Evolutionary conservation across 495 filamentous ascomycete species (phyloP).

Genomic region (Letharia columbiana): DNA sequence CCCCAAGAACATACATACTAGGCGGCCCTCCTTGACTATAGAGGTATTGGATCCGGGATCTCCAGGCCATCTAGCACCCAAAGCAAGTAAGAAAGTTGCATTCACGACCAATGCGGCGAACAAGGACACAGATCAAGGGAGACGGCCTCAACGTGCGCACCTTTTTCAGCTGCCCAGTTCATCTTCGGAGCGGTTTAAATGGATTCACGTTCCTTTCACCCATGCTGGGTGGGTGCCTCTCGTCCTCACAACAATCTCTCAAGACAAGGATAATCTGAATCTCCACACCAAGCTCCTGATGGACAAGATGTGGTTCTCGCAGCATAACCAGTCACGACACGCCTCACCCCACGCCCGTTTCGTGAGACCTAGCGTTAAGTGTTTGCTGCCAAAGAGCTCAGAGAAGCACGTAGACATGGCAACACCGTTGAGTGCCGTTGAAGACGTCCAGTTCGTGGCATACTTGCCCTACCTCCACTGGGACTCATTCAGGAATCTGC

Average conservation of each 20-base stretch:
- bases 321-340: conserved; percentile 41
- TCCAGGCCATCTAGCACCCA: neutral
- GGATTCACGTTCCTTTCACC: conserved; percentile 60
- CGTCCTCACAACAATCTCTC: conserved; percentile 33
- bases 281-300: conserved; percentile 46
- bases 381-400: conserved; percentile 24
- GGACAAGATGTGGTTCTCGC: conserved; percentile 38
- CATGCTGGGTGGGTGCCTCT: conserved; percentile 58
- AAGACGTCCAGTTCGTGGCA: conserved; percentile 34
- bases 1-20: conserved; percentile 11
- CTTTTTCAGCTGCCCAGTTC: conserved; percentile 37
- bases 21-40: conserved; percentile 22
- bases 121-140: conserved; percentile 26
- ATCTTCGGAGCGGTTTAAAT: conserved; percentile 46
- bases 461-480: conserved; percentile 54
- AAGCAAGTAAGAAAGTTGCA: conserved; percentile 7
- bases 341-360: conserved; percentile 40
- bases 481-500: conserved; percentile 54
- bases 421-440: conserved; percentile 20
- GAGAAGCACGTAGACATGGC: conserved; percentile 24
- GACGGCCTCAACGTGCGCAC: conserved; percentile 28
- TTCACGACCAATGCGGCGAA: conserved; percentile 24
- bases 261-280: conserved; percentile 32
- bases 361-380: conserved; percentile 35
- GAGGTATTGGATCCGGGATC: neutral